A percentile compares a stretch with the other conserved stretches of the same genome.
Evolutionary conservation across 108 stramenopile genomes (phyloP).

Genomic region (Seminavis robusta): DNA sequence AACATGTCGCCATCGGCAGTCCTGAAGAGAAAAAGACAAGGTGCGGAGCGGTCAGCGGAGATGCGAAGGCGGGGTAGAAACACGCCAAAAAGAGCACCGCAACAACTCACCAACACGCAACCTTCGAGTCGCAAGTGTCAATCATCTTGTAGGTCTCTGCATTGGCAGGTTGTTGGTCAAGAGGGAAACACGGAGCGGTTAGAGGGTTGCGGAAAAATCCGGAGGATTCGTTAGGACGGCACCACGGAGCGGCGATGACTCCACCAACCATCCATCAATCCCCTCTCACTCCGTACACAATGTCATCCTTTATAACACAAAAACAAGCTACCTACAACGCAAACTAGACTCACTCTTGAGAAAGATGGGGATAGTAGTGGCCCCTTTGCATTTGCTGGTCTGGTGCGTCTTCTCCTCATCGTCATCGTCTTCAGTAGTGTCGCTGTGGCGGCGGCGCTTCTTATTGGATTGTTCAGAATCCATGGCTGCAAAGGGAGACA

Average conservation of each 20-base stretch:
- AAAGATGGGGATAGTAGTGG: constrained; percentile 76
- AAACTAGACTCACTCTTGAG: constrained; percentile 58
- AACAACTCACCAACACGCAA: constrained; percentile 65
- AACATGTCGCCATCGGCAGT: constrained; percentile 81
- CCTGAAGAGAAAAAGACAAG: constrained; percentile 24
- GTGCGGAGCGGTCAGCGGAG: background rate
- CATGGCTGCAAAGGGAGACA: too few relatives aligned
- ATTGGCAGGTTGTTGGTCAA: background rate
- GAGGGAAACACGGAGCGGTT: too few relatives aligned
- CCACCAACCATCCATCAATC: too few relatives aligned
- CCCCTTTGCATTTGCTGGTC: constrained; percentile 57
- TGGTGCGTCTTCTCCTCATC: constrained; percentile 33
- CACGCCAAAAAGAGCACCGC: background rate
- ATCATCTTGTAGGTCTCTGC: constrained; percentile 84
- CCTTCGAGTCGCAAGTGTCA: constrained; percentile 62
- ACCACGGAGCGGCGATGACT: too few relatives aligned
- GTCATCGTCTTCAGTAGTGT: constrained; percentile 12
- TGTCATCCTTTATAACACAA: too few relatives aligned
- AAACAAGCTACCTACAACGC: background rate
- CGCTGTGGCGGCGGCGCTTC: too few relatives aligned
- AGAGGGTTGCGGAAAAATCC: too few relatives aligned
- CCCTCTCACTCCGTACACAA: too few relatives aligned
- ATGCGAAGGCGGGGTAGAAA: background rate
- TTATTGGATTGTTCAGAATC: too few relatives aligned
- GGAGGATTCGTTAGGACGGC: too few relatives aligned